Conservation (phyloP, 495 filamentous ascomycete genomes). For the Pyronema domesticum region DNA sequence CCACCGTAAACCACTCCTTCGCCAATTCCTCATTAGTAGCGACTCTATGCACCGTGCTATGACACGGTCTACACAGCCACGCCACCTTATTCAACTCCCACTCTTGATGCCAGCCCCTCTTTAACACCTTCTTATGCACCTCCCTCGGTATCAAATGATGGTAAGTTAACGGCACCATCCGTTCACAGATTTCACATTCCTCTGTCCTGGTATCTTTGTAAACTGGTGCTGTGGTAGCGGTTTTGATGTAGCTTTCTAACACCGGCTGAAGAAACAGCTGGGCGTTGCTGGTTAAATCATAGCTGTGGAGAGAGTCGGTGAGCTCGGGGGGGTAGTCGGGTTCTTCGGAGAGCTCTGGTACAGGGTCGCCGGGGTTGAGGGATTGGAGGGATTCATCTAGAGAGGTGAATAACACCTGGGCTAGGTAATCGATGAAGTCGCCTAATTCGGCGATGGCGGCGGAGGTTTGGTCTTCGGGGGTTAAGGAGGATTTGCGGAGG, state of each 20-base stretch:
- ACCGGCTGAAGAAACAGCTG: conserved; percentile 43
- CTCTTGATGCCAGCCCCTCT: conserved; percentile 64
- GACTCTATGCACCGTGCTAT: conserved; percentile 66
- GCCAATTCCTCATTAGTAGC: conserved; percentile 67
- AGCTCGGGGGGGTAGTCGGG: conserved; percentile 33
- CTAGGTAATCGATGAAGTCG: conserved; percentile 63
- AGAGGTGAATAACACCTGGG: conserved; percentile 44
- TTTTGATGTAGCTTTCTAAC: conserved; percentile 40
- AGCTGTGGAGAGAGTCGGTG: conserved; percentile 44
- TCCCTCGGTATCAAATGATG: conserved; percentile 68
- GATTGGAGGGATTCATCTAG: conserved; percentile 43
- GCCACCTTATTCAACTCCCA: conserved; percentile 64
- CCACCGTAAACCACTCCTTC: conserved; percentile 52
- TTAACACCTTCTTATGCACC: conserved; percentile 61
- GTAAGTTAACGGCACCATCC: conserved; percentile 59
- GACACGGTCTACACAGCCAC: conserved; percentile 73
- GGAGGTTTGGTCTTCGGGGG: conserved; percentile 25
- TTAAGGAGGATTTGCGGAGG: conserved; percentile 33
- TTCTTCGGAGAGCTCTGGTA: conserved; percentile 27
- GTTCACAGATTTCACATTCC: conserved; percentile 63
- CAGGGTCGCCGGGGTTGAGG: conserved; percentile 31
- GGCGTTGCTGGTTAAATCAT: conserved; percentile 32
- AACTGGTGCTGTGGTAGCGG: conserved; percentile 37
- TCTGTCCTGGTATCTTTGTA: conserved; percentile 36
- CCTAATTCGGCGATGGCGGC: conserved; percentile 46